Conservation (phyloP, 73 alveolate species). For the Paramecium caudatum region DNA sequence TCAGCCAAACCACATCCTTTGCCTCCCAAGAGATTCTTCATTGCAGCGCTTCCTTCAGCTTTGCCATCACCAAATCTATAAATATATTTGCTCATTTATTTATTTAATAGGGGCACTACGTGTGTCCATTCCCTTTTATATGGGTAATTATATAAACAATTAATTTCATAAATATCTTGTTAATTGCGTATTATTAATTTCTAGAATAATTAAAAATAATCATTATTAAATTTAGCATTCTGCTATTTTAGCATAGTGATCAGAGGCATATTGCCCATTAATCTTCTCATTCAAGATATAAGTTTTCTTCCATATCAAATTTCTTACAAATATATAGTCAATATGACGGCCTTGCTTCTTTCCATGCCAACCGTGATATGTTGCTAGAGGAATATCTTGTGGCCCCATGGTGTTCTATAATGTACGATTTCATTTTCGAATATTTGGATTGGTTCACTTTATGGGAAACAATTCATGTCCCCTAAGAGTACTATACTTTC, state of each 20-base stretch:
- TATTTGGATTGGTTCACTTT: background rate
- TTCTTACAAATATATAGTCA: background rate
- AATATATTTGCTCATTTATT: constrained; percentile 47
- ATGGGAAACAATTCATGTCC: background rate
- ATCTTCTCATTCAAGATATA: background rate
- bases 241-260: background rate
- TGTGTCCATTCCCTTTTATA: constrained; percentile 44
- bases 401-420: background rate
- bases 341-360: background rate
- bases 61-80: constrained; percentile 70
- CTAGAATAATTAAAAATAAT: background rate
- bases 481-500: background rate
- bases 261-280: background rate
- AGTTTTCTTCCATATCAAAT: background rate
- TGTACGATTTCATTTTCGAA: background rate
- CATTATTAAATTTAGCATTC: background rate
- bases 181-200: constrained; percentile 33
- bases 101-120: constrained; percentile 2
- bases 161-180: background rate
- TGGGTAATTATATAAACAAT: background rate
- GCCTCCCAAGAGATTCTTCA: constrained; percentile 75
- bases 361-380: constrained; percentile 18
- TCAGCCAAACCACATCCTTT: constrained; percentile 82
- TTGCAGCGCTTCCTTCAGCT: constrained; percentile 68
- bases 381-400: background rate